Evolutionary conservation across 2,329 filamentous ascomycete species (phyloP).

Genomic region (Fusarium robinianum): DNA sequence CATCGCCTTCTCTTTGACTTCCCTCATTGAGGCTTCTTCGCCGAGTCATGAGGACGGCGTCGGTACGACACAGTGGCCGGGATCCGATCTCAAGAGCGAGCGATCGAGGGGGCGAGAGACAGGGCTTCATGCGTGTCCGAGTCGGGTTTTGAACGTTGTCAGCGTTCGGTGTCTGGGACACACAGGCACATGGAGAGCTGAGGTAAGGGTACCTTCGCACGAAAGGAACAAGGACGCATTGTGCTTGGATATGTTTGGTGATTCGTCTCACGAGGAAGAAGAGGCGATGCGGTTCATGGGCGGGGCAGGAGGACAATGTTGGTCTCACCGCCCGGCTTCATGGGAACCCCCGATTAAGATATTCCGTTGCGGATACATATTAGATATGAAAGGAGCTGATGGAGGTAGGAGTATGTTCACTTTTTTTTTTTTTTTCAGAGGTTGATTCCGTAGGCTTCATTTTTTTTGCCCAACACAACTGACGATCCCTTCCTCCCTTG

Average conservation of each 20-base stretch:
- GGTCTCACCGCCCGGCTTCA: conserved; percentile 1
- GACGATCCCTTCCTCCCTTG: too few species aligned
- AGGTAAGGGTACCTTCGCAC: conserved; percentile 10
- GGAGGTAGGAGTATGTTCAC: too few species aligned
- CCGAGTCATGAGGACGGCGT: conserved; percentile 26
- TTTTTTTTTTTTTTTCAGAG: too few species aligned
- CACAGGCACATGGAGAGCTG: conserved; percentile 14
- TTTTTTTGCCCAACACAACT: too few species aligned
- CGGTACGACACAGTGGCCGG: conserved; percentile 21
- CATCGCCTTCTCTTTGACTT: not conserved
- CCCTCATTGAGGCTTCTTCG: conserved; percentile 11
- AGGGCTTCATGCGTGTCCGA: conserved; percentile 12
- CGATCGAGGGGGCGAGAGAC: conserved; percentile 11
- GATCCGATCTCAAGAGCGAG: conserved; percentile 1
- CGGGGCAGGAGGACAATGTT: not conserved
- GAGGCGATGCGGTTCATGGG: conserved; percentile 2
- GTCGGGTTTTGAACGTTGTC: conserved; percentile 3
- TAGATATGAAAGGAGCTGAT: too few species aligned
- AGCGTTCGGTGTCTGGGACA: conserved; percentile 19
- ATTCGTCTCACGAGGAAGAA: conserved; percentile 17
- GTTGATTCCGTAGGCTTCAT: too few species aligned
- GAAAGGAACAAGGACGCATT: conserved; percentile 17
- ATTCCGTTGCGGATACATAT: too few species aligned
- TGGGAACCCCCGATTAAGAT: too few species aligned
- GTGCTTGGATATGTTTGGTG: conserved; percentile 13